phyloP scores from a whole-genome alignment of 176 grass and related monocot species.

The Melocanna baccifera region DNA sequence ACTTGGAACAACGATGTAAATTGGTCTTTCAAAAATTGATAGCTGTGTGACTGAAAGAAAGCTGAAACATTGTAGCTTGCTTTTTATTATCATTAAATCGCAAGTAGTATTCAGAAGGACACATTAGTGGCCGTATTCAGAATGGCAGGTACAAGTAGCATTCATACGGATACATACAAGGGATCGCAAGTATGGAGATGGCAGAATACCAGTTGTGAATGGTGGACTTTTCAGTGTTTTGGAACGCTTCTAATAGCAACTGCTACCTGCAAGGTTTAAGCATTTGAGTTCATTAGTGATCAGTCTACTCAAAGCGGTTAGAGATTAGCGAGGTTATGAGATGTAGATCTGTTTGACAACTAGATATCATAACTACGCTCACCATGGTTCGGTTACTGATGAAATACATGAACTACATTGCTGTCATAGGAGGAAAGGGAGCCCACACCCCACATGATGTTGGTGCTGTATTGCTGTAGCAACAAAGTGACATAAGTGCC shows the following conservation, averaged over 20 bases:
- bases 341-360: not conserved
- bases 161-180: constrained; percentile 5
- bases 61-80: not conserved
- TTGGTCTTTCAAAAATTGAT: not conserved
- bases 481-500: not conserved
- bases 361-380: not conserved
- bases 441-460: not conserved
- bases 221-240: not conserved
- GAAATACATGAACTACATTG: not conserved
- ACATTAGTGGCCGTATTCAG: not conserved
- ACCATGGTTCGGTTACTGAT: not conserved
- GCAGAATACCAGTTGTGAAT: not conserved
- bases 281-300: not conserved
- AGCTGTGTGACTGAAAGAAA: not conserved
- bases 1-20: not conserved
- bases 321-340: not conserved
- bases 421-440: not conserved
- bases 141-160: not conserved
- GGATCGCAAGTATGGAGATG: not conserved
- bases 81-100: not conserved
- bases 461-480: not conserved
- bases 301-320: constrained; percentile 2
- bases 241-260: not conserved
- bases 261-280: not conserved
- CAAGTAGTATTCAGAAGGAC: not conserved